phyloP scores from a whole-genome alignment of 441 rosid genomes.

The Erodium chrysanthum region DNA sequence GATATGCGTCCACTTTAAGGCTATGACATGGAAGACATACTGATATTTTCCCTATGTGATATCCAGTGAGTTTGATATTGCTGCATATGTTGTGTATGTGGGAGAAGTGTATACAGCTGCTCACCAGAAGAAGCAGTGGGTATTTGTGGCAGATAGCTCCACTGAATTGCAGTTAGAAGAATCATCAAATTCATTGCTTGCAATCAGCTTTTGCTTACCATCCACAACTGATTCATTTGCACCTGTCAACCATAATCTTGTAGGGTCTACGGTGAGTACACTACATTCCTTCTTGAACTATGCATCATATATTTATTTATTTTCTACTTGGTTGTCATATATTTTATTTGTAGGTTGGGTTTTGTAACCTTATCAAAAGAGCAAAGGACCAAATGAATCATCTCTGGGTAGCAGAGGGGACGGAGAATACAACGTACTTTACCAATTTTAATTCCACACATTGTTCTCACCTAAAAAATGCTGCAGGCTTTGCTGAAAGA shows the following conservation, averaged over 20 bases:
- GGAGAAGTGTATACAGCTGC: constrained; percentile 53
- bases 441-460: constrained; percentile 35
- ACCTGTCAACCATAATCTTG: constrained; percentile 58
- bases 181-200: constrained; percentile 52
- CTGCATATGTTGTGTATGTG: constrained; percentile 59
- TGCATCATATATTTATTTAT: neutral
- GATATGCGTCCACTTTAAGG: constrained; percentile 7
- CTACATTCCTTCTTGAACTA: constrained; percentile 8
- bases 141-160: constrained; percentile 78
- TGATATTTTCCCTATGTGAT: constrained; percentile 8
- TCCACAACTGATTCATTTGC: constrained; percentile 33
- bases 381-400: constrained; percentile 58
- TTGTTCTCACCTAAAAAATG: constrained; percentile 60
- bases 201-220: constrained; percentile 69
- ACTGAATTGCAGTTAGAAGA: constrained; percentile 31
- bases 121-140: constrained; percentile 75
- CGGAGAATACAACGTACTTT: constrained; percentile 64
- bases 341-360: constrained; percentile 54
- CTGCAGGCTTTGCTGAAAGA: constrained; percentile 37
- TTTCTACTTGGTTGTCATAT: neutral
- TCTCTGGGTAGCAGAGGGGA: constrained; percentile 80
- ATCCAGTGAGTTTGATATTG: constrained; percentile 79
- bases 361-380: constrained; percentile 68
- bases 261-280: constrained; percentile 58
- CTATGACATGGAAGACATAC: constrained; percentile 1